phyloP scores from a whole-genome alignment of 2,329 filamentous ascomycete species.

The Myriosclerotinia duriaeana region DNA sequence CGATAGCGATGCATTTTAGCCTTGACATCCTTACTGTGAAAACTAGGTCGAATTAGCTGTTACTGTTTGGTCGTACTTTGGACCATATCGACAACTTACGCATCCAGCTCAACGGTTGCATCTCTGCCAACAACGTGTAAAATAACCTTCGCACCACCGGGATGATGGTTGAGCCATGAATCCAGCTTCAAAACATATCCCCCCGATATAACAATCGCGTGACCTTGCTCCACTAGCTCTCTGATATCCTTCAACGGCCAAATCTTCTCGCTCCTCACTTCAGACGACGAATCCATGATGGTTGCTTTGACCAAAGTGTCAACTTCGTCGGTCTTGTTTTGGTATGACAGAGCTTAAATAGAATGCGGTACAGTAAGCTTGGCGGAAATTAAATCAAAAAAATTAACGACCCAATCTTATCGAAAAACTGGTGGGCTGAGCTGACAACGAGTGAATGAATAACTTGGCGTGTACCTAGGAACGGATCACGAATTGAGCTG shows the following conservation, averaged over 20 bases:
- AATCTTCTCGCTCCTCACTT: slow-evolving; percentile 8
- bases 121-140: slow-evolving; percentile 90
- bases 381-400: slow-evolving; percentile 13
- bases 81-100: slow-evolving; percentile 58
- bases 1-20: slow-evolving; percentile 75
- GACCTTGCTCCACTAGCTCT: slow-evolving; percentile 17
- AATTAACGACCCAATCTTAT: slow-evolving; percentile 5
- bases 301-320: slow-evolving; percentile 17
- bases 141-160: slow-evolving; percentile 88
- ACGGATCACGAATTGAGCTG: background rate
- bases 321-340: background rate
- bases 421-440: background rate
- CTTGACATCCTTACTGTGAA: slow-evolving; percentile 78
- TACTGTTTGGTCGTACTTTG: background rate
- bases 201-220: slow-evolving; percentile 17
- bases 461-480: slow-evolving; percentile 10
- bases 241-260: slow-evolving; percentile 19
- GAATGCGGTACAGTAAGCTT: slow-evolving; percentile 12
- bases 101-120: slow-evolving; percentile 90
- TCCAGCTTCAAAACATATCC: slow-evolving; percentile 75
- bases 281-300: slow-evolving; percentile 12
- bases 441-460: background rate
- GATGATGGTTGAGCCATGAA: slow-evolving; percentile 84
- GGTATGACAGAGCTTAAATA: slow-evolving; percentile 7
- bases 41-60: slow-evolving; percentile 47